Percentiles rank a stretch among this genome's conserved stretches.
phyloP scores from a whole-genome alignment of 208 protist genomes.

The Kentomonas sorsogonicus region DNA sequence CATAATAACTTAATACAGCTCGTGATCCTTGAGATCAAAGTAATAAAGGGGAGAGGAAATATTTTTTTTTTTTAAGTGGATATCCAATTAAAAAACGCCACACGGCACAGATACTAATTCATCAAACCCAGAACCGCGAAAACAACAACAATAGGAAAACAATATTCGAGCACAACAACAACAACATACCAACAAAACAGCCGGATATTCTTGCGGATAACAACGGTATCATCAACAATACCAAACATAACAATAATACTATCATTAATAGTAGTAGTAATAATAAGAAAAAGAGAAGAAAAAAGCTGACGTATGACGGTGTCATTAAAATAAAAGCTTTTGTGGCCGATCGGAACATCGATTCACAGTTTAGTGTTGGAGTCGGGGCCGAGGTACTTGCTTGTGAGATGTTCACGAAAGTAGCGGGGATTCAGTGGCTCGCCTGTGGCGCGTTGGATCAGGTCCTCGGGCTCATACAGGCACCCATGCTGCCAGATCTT shows the following conservation, averaged over 20 bases:
- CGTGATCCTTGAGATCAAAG: too few species aligned
- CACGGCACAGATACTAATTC: not conserved
- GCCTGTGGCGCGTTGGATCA: slow-evolving; percentile 62
- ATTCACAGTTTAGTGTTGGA: not conserved
- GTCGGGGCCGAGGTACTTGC: slow-evolving; percentile 44
- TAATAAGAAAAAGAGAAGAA: slow-evolving; percentile 1
- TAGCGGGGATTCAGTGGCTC: slow-evolving; percentile 64
- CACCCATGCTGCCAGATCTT: slow-evolving; percentile 50
- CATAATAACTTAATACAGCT: too few species aligned
- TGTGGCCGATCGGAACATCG: not conserved
- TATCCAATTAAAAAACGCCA: too few species aligned
- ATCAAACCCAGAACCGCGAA: too few species aligned
- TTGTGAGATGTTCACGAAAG: slow-evolving; percentile 57
- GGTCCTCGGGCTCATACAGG: slow-evolving; percentile 45
- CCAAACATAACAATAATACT: slow-evolving; percentile 7
- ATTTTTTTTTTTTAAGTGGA: too few species aligned
- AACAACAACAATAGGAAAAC: not conserved
- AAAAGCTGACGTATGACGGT: not conserved
- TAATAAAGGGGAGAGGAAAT: too few species aligned
- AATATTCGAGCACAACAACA: not conserved
- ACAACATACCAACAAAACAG: not conserved
- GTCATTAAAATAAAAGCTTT: not conserved
- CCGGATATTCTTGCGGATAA: not conserved
- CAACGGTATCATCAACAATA: slow-evolving; percentile 9
- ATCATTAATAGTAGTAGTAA: not conserved